Base-by-base conservation (phyloP, 2,329 filamentous ascomycete species). In the Colletotrichum eremochloae region DNA sequence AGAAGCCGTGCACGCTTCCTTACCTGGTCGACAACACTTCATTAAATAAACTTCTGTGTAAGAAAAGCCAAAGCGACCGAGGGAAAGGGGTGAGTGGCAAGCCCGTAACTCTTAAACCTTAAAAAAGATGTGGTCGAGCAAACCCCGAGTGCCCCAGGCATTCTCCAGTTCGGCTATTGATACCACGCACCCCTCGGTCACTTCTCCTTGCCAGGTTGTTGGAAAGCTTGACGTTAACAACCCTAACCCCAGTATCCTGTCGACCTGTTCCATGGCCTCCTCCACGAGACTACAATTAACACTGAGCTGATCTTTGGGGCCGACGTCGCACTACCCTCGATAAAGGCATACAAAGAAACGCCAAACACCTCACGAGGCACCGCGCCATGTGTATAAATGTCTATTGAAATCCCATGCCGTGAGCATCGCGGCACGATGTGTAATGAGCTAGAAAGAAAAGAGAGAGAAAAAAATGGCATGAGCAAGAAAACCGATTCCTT, bases 401-500 rank as follows among this genome's bases (percentile, higher is more conserved):
- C n/a, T 24, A 63, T 63, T 50, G 33, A 63, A 40, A 33, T 38
- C 48, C n/a, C 33, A 31, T 52, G 44, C n/a, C 33, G 15, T 38
- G 33, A 40, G 24, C 14, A 38, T 29, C 9, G 33, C 9, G 33
- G n/a, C 60, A 63, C n/a, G 33, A n/a, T n/a, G 33, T 48, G 58
- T 33, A 61, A 38, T 20, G 15, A 36, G 48, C 44, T 3, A 20
- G 18, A 20, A 7, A 44, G 14, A 20, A 18, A 18, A 15, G 18
- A n/a, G 7, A 18, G 7, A 15, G 18, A n/a, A 1, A 48, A 48
- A 50, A 63, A 29, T 12, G 15, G 24, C 20, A 63, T 7, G 50
- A 63, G 46, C n/a, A 52, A 52, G 46, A 52, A 40, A 29, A 29
- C 33, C 7, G 40, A 18, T 36, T 50, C 60, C n/a, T 63, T 52